phyloP scores from a whole-genome alignment of 352 stramenopile species.

The Pythium sp. region DNA sequence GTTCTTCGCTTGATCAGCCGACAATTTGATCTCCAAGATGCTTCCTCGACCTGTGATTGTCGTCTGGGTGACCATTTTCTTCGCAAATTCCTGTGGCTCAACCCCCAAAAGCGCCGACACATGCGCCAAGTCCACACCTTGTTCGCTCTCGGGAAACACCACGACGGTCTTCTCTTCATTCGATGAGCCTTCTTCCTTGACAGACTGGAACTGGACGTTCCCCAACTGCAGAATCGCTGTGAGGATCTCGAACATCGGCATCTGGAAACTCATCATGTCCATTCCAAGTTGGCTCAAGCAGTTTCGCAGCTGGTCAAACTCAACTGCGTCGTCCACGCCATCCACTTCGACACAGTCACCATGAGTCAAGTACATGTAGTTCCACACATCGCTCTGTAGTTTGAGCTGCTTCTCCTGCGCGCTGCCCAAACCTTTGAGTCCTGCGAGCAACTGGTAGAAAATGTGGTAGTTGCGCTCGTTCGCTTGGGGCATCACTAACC shows the following conservation, averaged over 20 bases:
- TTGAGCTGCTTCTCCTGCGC: slow-evolving; percentile 26
- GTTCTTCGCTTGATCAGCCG: slow-evolving; percentile 72
- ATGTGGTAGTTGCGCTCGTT: slow-evolving; percentile 85
- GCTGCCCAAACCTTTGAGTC: slow-evolving; percentile 29
- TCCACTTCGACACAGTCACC: slow-evolving; percentile 78
- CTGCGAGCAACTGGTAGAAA: slow-evolving; percentile 75
- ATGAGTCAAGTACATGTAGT: slow-evolving; percentile 71
- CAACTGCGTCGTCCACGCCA: slow-evolving; percentile 60
- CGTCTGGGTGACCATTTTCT: slow-evolving; percentile 83
- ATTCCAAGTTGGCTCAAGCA: slow-evolving; percentile 72
- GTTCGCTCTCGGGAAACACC: slow-evolving; percentile 50
- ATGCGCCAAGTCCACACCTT: slow-evolving; percentile 53
- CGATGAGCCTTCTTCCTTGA: slow-evolving; percentile 10
- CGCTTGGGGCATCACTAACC: slow-evolving; percentile 58
- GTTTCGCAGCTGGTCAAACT: slow-evolving; percentile 67
- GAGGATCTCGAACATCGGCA: slow-evolving; percentile 69
- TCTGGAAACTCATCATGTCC: slow-evolving; percentile 56
- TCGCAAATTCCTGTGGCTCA: slow-evolving; percentile 54
- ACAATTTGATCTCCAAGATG: slow-evolving; percentile 72
- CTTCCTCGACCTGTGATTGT: slow-evolving; percentile 73
- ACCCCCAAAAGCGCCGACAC: slow-evolving; percentile 60
- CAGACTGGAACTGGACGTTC: slow-evolving; percentile 58
- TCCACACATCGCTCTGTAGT: slow-evolving; percentile 48
- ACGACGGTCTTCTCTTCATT: slow-evolving; percentile 36
- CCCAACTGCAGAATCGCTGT: slow-evolving; percentile 69